Evolutionary conservation across 768 basidiomycete species (phyloP), one percentile per base, ranked within the genome.

Genomic region (Suillus weaverae): DNA sequence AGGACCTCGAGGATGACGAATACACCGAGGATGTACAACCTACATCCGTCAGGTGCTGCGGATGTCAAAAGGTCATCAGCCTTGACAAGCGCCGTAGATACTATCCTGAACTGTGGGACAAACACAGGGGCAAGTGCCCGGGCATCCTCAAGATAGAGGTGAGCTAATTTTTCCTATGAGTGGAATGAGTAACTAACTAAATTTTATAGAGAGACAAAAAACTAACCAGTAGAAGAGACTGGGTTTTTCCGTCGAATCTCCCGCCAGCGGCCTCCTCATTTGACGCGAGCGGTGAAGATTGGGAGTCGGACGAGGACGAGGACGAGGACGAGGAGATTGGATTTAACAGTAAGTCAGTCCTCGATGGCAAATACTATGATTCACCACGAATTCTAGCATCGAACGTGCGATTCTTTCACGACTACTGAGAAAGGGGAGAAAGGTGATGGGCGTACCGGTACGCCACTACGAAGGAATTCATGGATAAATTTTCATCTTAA

Each of bases 41-140:
- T 18, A 76, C 68, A 33, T 77, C 70, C 35, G 75, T 78, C 5
- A 62, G 64, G 3, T 78, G 77, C 44, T 43, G 44, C 13, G 73
- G 70, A 36, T 78, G 77, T 38, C 14, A 59, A 32, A 77, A 62
- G 64, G 67, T 60, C 20, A 78, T 78, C 55, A 74, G 72, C 38
- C 71, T 78, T n/a, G 77, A 78, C 54, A 74, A 74, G 59, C 61
- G 77, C 51, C 75, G 70, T 3, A 60, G 64, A 32, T 79, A 79
- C 67, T 79, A 78, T 57, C 77, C 77, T 30, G 77, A 77, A 9
- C 38, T 78, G 9, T 78, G 77, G 77, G 33, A 50, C 62, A 78
- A 79, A 63, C 78, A 78, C 64, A 71, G 62, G 53, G 22, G 46
- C 2, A 48, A 13, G 22, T 48, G 41, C 39, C 71, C 66, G 22